Conservation (phyloP, 345 rosid genomes). For the Eucalyptus coolabah region DNA sequence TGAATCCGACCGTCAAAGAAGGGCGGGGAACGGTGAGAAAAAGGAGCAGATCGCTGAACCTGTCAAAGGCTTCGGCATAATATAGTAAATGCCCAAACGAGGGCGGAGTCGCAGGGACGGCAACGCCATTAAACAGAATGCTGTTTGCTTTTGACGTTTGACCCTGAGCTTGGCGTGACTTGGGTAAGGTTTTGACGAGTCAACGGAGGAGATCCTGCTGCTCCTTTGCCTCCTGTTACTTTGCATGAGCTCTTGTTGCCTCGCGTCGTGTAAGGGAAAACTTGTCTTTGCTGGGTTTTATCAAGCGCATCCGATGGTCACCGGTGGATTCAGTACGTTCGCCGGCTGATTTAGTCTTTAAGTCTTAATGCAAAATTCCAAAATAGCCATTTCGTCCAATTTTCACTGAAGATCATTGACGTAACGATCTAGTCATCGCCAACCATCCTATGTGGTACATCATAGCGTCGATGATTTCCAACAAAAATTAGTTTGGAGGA, state of each 20-base stretch:
- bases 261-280: neutral
- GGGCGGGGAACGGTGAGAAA: neutral
- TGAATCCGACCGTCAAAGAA: neutral
- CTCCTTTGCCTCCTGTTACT: neutral
- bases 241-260: neutral
- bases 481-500: neutral
- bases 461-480: rapidly evolving
- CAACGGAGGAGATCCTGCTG: neutral
- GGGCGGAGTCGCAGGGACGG: neutral
- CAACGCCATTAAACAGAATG: neutral
- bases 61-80: neutral
- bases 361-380: neutral
- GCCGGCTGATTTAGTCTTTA: neutral
- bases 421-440: too few relatives aligned
- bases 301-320: neutral
- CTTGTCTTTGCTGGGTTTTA: neutral
- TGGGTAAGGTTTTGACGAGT: neutral
- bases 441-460: too few relatives aligned
- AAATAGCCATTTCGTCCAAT: neutral
- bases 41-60: neutral
- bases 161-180: neutral
- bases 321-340: neutral
- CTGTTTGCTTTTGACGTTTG: neutral
- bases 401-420: rapidly evolving
- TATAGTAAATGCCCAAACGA: neutral